Conservation (phyloP, 345 rosid species). For the Passiflora organensis region DNA sequence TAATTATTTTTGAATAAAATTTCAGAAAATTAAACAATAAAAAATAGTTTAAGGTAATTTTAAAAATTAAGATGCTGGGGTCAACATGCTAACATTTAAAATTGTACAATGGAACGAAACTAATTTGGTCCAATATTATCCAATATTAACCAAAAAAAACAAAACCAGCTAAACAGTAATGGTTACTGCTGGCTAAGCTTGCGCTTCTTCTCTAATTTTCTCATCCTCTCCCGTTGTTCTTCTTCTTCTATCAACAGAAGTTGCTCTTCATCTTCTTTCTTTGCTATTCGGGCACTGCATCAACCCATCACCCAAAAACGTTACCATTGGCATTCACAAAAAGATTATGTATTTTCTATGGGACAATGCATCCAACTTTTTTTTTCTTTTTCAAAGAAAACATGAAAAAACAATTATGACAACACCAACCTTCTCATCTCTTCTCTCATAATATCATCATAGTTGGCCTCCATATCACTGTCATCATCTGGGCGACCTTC, state of each 20-base stretch:
- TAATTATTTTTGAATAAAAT: too few relatives aligned
- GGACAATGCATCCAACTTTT: too few relatives aligned
- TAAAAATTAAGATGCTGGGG: too few relatives aligned
- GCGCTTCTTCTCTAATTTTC: conserved; percentile 38
- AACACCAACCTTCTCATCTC: conserved; percentile 36
- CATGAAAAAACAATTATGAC: not conserved
- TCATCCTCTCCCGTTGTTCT: conserved; percentile 42
- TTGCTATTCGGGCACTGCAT: conserved; percentile 49
- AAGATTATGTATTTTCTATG: too few relatives aligned
- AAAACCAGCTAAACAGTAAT: too few relatives aligned
- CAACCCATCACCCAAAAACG: not conserved
- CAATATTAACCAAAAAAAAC: too few relatives aligned
- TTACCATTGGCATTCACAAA: not conserved
- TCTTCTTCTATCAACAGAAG: conserved; percentile 48
- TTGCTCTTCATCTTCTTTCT: conserved; percentile 57
- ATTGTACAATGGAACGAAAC: too few relatives aligned
- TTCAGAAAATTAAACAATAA: too few relatives aligned
- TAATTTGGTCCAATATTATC: too few relatives aligned
- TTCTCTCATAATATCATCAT: conserved; percentile 60
- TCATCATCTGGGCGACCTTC: conserved; percentile 40
- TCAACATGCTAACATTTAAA: too few relatives aligned
- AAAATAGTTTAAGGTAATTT: too few relatives aligned
- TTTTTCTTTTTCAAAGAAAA: too few relatives aligned
- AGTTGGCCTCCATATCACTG: conserved; percentile 76
- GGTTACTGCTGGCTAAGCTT: conserved; percentile 19